Evolutionary conservation across 345 rosid species (phyloP).

Genomic region (Gynandropsis gynandra): DNA sequence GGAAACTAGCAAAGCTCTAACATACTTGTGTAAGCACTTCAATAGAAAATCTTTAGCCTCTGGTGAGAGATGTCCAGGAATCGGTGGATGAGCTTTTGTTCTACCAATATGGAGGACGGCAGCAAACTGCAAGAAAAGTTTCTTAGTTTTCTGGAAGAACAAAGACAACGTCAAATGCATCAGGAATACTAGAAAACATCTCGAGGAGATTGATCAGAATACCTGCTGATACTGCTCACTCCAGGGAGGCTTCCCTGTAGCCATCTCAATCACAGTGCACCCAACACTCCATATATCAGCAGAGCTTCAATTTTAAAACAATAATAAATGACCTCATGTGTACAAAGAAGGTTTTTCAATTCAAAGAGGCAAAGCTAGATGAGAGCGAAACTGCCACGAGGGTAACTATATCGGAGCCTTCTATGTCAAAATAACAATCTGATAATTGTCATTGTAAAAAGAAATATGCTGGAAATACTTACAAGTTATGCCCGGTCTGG

Average conservation of each 20-base stretch:
- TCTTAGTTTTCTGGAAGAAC: constrained; percentile 14
- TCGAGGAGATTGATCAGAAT: constrained; percentile 16
- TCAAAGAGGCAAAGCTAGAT: neutral
- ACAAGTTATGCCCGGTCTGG: constrained; percentile 93
- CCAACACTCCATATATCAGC: constrained; percentile 98
- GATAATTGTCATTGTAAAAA: neutral
- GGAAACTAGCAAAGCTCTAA: neutral
- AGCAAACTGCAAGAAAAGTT: constrained; percentile 59
- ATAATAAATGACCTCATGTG: constrained; percentile 18
- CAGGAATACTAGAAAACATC: constrained; percentile 14
- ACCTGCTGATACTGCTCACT: constrained; percentile 96
- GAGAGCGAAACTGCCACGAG: neutral
- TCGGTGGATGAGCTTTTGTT: constrained; percentile 92
- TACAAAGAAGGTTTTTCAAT: constrained; percentile 9
- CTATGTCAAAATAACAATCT: neutral
- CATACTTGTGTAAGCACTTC: constrained; percentile 79
- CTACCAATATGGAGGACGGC: constrained; percentile 87
- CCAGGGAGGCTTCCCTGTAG: constrained; percentile 98
- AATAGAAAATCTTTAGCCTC: constrained; percentile 82
- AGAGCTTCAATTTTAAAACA: constrained; percentile 46
- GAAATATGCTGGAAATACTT: constrained; percentile 26
- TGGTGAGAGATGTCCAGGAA: constrained; percentile 76
- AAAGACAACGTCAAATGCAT: neutral
- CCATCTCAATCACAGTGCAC: constrained; percentile 98
- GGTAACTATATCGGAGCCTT: neutral